A percentile compares a stretch with the other conserved stretches of the same genome.
These are phyloP conservation scores for Metschnikowia bowlesiae DNA, from an alignment of 805 yeast species.

Conservation along the genomic window DNA sequence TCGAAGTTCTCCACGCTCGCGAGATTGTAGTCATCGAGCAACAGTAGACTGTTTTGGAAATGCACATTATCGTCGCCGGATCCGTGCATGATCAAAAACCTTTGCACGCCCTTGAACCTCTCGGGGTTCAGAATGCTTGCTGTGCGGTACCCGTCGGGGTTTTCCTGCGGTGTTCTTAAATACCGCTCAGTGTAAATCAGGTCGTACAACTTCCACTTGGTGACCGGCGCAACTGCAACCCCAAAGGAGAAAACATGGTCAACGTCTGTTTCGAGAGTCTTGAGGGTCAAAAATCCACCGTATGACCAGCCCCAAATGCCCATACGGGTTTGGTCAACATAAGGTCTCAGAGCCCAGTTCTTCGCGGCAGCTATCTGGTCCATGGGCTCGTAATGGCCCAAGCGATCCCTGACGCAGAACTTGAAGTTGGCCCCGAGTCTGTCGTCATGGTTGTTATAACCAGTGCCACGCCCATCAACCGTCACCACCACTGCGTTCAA, in stretches of 20 bases:
- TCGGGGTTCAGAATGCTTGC: slow-evolving; percentile 56
- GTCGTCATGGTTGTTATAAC: slow-evolving; percentile 59
- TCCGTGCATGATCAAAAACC: slow-evolving; percentile 91
- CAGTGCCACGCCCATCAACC: slow-evolving; percentile 97
- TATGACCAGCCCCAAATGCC: slow-evolving; percentile 99
- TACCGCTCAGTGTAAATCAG: slow-evolving; percentile 93
- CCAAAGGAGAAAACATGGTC: slow-evolving; percentile 74
- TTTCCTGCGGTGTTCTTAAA: slow-evolving; percentile 76
- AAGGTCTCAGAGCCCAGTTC: slow-evolving; percentile 55
- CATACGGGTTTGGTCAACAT: slow-evolving; percentile 62
- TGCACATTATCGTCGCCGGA: slow-evolving; percentile 98
- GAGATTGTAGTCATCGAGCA: slow-evolving; percentile 70
- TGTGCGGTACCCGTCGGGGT: slow-evolving; percentile 55
- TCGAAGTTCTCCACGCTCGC: slow-evolving; percentile 81
- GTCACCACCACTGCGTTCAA: slow-evolving; percentile 83
- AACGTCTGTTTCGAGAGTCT: slow-evolving; percentile 74
- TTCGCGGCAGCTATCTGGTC: slow-evolving; percentile 89
- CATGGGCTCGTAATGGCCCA: slow-evolving; percentile 76
- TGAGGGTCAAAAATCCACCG: slow-evolving; percentile 91
- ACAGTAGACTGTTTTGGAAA: slow-evolving; percentile 77
- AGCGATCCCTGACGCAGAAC: slow-evolving; percentile 70
- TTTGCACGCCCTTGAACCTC: slow-evolving; percentile 48
- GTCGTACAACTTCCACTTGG: slow-evolving; percentile 89
- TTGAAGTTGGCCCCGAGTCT: slow-evolving; percentile 56
- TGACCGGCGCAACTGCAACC: slow-evolving; percentile 96